Conservation (phyloP, 1,284 basidiomycete genomes). For the Sporisorium scitamineum region DNA sequence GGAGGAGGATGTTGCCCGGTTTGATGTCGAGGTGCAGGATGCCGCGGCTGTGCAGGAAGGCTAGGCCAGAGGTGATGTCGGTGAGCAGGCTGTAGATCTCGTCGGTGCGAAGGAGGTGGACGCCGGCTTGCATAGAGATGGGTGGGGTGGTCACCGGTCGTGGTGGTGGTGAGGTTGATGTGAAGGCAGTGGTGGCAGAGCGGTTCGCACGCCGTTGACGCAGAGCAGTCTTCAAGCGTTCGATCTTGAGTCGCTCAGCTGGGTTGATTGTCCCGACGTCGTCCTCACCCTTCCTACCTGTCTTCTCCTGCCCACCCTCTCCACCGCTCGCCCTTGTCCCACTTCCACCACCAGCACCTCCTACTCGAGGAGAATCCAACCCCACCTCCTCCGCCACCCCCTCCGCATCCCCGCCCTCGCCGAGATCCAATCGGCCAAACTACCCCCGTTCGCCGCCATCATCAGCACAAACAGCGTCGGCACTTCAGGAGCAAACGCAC, state of each 20-base stretch:
- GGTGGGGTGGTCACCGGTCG: not conserved
- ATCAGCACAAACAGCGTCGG: slow-evolving; percentile 66
- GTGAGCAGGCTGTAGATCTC: slow-evolving; percentile 60
- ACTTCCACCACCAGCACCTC: not conserved
- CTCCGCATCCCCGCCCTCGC: slow-evolving; percentile 34
- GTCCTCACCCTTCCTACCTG: not conserved
- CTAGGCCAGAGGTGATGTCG: slow-evolving; percentile 62
- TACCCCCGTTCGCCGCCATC: slow-evolving; percentile 68
- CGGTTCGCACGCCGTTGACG: slow-evolving; percentile 41
- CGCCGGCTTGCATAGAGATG: slow-evolving; percentile 16
- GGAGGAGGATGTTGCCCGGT: slow-evolving; percentile 89
- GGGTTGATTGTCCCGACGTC: not conserved
- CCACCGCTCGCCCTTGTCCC: not conserved
- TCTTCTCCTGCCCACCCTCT: not conserved
- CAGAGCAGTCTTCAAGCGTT: slow-evolving; percentile 50
- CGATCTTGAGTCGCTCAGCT: slow-evolving; percentile 27
- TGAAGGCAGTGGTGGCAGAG: not conserved
- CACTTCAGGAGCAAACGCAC: slow-evolving; percentile 57
- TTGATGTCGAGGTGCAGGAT: slow-evolving; percentile 90
- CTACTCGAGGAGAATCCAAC: not conserved
- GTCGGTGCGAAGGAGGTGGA: slow-evolving; percentile 63
- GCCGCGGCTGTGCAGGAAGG: slow-evolving; percentile 63
- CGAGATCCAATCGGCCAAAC: slow-evolving; percentile 63
- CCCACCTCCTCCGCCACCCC: not conserved
- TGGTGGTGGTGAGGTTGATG: not conserved